Percentiles rank a stretch among this genome's conserved stretches.
phyloP scores from a whole-genome alignment of 1,284 basidiomycete genomes.

The Rhodotorula sp. region DNA sequence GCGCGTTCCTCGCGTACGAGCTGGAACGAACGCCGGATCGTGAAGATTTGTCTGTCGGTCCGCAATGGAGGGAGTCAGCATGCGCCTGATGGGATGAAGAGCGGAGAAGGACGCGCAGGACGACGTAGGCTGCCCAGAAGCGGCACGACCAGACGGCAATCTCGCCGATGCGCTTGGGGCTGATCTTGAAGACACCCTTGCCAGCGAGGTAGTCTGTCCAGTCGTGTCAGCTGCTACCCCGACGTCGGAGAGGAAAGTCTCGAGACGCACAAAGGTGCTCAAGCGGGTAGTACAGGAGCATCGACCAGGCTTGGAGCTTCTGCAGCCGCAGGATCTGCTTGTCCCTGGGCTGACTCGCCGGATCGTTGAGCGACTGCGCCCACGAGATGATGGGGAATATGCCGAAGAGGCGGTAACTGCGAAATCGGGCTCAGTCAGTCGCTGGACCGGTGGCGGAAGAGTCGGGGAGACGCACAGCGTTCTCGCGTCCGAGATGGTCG shows the following conservation, averaged over 20 bases:
- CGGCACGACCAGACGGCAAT: conserved; percentile 68
- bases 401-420: conserved; percentile 42
- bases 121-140: conserved; percentile 71
- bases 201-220: conserved; percentile 59
- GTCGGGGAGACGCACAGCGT: conserved; percentile 26
- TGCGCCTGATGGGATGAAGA: conserved; percentile 46
- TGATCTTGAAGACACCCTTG: conserved; percentile 58
- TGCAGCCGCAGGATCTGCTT: conserved; percentile 56
- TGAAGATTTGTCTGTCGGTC: conserved; percentile 31
- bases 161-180: conserved; percentile 51
- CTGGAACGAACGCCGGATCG: conserved; percentile 43
- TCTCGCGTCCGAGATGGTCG: conserved; percentile 40
- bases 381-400: conserved; percentile 44
- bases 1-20: conserved; percentile 45
- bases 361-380: conserved; percentile 43
- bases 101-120: conserved; percentile 68
- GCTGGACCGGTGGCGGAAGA: no score
- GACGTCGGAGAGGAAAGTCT: not conserved
- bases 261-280: conserved; percentile 61
- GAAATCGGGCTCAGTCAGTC: fast-evolving
- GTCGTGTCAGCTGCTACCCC: not conserved
- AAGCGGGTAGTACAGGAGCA: conserved; percentile 76
- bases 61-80: conserved; percentile 56
- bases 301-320: conserved; percentile 75
- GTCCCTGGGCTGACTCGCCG: conserved; percentile 52